phyloP scores from a whole-genome alignment of 2,329 filamentous ascomycete genomes.

The Pseudocercospora cruenta region DNA sequence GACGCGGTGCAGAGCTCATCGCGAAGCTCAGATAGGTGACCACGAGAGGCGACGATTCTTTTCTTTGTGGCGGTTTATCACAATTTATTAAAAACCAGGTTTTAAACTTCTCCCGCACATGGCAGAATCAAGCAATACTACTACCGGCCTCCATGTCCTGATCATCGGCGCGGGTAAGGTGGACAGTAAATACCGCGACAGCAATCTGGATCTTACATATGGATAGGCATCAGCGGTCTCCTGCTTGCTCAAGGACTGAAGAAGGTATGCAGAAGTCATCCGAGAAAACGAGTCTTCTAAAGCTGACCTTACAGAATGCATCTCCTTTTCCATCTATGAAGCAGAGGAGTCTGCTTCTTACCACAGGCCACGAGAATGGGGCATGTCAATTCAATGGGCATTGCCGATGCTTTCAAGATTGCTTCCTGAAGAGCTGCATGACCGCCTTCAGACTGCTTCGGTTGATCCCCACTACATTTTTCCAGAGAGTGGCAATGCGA shows the following conservation, averaged over 20 bases:
- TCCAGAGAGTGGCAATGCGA: constrained; percentile 9
- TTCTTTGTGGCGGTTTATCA: too few relatives aligned
- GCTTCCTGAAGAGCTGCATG: constrained; percentile 22
- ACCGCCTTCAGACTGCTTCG: constrained; percentile 22
- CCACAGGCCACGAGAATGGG: constrained; percentile 29
- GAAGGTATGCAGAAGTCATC: constrained; percentile 15
- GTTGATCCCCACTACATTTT: constrained; percentile 26
- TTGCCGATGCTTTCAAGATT: constrained; percentile 18
- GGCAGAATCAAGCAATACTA: neutral
- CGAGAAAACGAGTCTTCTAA: neutral
- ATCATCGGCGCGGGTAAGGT: neutral
- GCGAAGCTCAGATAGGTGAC: too few relatives aligned
- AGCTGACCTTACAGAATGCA: constrained; percentile 10
- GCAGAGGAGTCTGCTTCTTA: constrained; percentile 21
- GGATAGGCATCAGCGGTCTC: constrained; percentile 23
- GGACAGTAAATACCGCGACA: neutral
- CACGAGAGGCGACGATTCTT: too few relatives aligned
- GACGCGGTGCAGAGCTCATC: neutral
- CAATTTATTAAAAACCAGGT: too few relatives aligned
- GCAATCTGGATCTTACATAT: neutral
- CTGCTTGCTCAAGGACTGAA: constrained; percentile 30
- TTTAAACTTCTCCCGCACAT: too few relatives aligned
- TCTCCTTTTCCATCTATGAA: constrained; percentile 27
- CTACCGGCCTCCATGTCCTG: neutral
- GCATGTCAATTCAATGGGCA: constrained; percentile 27